These are phyloP conservation scores for Lactarius akahatsu DNA, from an alignment of 768 basidiomycete species.

Conservation along the genomic window DNA sequence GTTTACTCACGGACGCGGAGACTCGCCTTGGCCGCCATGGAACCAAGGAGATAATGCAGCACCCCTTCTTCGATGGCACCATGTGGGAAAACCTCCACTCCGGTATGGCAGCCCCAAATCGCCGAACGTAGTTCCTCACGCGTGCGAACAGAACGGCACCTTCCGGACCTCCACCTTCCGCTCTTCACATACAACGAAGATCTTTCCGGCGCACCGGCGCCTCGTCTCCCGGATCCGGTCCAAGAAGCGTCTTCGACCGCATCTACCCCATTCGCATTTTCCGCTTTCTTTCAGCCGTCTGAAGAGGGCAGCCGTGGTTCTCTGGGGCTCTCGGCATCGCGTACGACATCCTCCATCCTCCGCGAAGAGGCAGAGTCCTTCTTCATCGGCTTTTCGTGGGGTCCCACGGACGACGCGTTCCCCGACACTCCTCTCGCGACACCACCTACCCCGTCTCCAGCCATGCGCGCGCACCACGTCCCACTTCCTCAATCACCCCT, in stretches of 20 bases:
- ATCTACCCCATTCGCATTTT: constrained; percentile 62
- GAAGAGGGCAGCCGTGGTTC: constrained; percentile 40
- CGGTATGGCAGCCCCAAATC: constrained; percentile 42
- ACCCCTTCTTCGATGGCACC: constrained; percentile 58
- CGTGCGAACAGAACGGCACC: constrained; percentile 44
- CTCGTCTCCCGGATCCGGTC: constrained; percentile 13
- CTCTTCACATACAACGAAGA: constrained; percentile 59
- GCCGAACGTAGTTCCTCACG: constrained; percentile 7
- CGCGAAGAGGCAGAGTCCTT: constrained; percentile 41
- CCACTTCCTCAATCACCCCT: constrained; percentile 1
- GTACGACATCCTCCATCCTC: constrained; percentile 41
- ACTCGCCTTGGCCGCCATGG: constrained; percentile 61
- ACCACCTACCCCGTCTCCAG: constrained; percentile 3
- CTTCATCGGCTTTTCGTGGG: constrained; percentile 91
- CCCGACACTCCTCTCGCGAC: constrained; percentile 28
- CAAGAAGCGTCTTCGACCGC: constrained; percentile 22
- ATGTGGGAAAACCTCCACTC: constrained; percentile 54
- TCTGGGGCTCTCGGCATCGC: constrained; percentile 47
- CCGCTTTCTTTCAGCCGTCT: constrained; percentile 77
- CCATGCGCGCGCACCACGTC: not conserved
- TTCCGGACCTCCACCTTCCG: constrained; percentile 66
- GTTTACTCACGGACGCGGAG: constrained; percentile 61
- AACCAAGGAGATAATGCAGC: constrained; percentile 62
- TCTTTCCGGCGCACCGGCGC: constrained; percentile 1
- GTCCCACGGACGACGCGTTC: constrained; percentile 66